These are phyloP conservation scores for Microsporum audouinii DNA, from an alignment of 2,329 filamentous ascomycete genomes.

Conservation along the genomic window DNA sequence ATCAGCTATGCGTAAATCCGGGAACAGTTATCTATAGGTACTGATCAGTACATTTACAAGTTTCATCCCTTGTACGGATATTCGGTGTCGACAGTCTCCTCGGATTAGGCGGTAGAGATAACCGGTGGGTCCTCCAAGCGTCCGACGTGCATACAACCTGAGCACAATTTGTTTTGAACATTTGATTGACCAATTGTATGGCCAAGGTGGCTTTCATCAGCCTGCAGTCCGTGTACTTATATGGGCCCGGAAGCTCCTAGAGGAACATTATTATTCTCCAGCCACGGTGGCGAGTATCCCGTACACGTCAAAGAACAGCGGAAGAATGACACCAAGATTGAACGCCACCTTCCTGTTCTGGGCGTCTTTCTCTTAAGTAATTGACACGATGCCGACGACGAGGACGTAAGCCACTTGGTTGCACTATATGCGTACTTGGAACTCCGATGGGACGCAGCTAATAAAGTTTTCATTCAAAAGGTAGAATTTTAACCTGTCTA, in stretches of 20 bases:
- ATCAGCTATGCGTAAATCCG: not conserved
- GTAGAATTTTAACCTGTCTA: not conserved
- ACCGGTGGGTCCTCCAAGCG: not conserved
- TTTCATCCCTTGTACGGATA: not conserved
- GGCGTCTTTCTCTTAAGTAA: not conserved
- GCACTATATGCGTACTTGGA: not conserved
- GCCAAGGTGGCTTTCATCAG: not conserved
- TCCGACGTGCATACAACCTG: not conserved
- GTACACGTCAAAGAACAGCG: not conserved
- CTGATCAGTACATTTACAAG: not conserved
- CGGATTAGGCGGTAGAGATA: not conserved
- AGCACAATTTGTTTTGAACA: not conserved
- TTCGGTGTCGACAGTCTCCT: not conserved
- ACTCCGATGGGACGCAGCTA: not conserved
- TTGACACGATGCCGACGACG: not conserved
- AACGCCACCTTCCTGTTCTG: not conserved
- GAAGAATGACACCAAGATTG: not conserved
- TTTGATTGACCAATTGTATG: not conserved
- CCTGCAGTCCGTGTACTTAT: not conserved
- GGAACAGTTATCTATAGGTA: not conserved
- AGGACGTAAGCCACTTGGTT: not conserved
- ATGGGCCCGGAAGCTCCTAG: constrained; percentile 3
- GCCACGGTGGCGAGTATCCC: constrained; percentile 3
- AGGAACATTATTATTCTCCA: not conserved
- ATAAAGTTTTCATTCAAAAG: not conserved